phyloP scores from a whole-genome alignment of 768 basidiomycete species.

The Terana coerulea region DNA sequence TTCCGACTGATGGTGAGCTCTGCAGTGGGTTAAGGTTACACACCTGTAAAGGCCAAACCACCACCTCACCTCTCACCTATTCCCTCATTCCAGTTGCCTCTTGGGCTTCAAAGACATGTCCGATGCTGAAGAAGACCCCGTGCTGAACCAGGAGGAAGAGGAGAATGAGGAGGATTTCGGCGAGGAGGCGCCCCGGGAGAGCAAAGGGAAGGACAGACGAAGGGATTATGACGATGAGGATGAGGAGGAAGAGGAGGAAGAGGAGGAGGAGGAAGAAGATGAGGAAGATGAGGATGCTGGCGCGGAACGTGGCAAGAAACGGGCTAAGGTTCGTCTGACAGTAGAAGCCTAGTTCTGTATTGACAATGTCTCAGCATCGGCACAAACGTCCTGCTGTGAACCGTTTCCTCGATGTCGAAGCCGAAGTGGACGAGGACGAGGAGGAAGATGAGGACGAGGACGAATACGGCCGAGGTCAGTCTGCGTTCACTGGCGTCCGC shows the following conservation, averaged over 20 bases:
- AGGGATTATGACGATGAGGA: constrained; percentile 38
- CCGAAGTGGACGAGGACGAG: constrained; percentile 95
- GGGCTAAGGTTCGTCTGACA: constrained; percentile 55
- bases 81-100: not conserved
- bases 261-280: constrained; percentile 33
- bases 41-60: not conserved
- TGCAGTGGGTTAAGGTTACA: not conserved
- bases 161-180: constrained; percentile 24
- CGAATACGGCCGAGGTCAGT: constrained; percentile 51
- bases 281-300: constrained; percentile 44
- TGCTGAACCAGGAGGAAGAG: constrained; percentile 16
- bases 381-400: constrained; percentile 63
- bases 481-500: not conserved
- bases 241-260: constrained; percentile 37
- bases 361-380: constrained; percentile 42
- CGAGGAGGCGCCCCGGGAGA: constrained; percentile 10
- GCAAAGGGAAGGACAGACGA: constrained; percentile 30
- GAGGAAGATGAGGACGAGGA: constrained; percentile 91
- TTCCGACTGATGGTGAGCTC: not conserved
- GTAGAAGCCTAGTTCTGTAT: not conserved
- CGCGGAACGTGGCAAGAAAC: constrained; percentile 48
- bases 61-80: not conserved
- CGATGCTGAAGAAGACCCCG: constrained; percentile 25
- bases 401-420: constrained; percentile 94
- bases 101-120: too few species aligned